phyloP scores from a whole-genome alignment of 306 rosid species.

The Vigna hirtella region DNA sequence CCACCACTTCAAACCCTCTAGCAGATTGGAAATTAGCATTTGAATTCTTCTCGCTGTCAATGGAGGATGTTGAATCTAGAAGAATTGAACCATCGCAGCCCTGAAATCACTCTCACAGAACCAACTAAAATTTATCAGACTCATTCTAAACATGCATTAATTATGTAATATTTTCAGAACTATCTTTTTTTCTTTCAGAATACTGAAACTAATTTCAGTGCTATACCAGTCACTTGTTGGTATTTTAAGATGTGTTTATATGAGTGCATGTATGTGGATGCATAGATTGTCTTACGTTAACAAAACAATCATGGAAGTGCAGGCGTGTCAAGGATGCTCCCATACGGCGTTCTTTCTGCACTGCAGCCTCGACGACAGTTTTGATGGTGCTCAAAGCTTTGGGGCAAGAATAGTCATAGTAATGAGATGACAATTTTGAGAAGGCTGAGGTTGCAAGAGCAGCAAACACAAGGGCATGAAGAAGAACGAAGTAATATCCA shows the following conservation, averaged over 20 bases:
- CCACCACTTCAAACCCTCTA: too few relatives aligned
- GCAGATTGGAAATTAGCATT: too few relatives aligned
- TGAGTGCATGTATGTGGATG: too few relatives aligned
- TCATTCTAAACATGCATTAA: not conserved
- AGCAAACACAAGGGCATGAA: slow-evolving; percentile 21
- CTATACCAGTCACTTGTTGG: too few relatives aligned
- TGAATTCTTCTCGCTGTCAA: slow-evolving; percentile 23
- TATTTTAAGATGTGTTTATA: too few relatives aligned
- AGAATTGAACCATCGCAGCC: slow-evolving; percentile 62
- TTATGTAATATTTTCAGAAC: too few relatives aligned
- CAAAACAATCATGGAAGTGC: slow-evolving; percentile 64
- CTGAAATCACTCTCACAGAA: slow-evolving; percentile 23
- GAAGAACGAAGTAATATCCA: slow-evolving; percentile 4
- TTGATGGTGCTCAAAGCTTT: slow-evolving; percentile 45
- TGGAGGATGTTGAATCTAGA: slow-evolving; percentile 47
- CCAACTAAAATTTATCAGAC: not conserved
- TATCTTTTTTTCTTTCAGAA: too few relatives aligned
- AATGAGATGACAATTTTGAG: slow-evolving; percentile 43
- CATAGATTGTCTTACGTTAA: slow-evolving; percentile 41
- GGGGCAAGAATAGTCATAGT: slow-evolving; percentile 51
- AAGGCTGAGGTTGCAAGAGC: slow-evolving; percentile 38
- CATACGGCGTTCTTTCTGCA: slow-evolving; percentile 50
- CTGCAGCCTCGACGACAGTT: slow-evolving; percentile 40
- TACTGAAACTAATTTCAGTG: too few relatives aligned
- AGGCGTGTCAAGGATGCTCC: slow-evolving; percentile 56